Conservation (phyloP, 1,284 basidiomycete species). For the Apiotrichum sp. region DNA sequence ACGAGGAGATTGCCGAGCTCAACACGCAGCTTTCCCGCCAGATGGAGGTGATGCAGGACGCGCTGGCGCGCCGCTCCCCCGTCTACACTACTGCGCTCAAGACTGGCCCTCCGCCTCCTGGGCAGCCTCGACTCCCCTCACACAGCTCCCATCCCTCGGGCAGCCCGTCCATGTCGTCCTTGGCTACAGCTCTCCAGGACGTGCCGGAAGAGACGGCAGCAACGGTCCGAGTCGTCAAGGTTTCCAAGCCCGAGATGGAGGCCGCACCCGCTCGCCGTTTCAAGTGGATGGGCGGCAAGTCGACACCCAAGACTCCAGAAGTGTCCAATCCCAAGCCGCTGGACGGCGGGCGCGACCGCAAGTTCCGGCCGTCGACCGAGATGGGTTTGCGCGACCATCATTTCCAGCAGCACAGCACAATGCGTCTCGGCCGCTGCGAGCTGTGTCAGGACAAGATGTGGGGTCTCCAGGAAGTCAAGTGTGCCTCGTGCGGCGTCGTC, state of each 20-base stretch:
- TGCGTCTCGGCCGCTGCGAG: constrained; percentile 86
- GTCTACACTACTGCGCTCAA: constrained; percentile 18
- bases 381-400: constrained; percentile 58
- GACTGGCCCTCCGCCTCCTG: constrained; percentile 1
- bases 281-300: constrained; percentile 52
- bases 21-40: constrained; percentile 71
- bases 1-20: constrained; percentile 84
- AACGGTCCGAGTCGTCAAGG: constrained; percentile 44
- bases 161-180: constrained; percentile 47
- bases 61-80: constrained; percentile 27
- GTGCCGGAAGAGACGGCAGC: constrained; percentile 45
- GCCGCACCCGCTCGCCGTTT: constrained; percentile 49
- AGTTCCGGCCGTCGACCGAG: constrained; percentile 41
- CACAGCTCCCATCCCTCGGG: constrained; percentile 30
- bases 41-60: constrained; percentile 55
- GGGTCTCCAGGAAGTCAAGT: constrained; percentile 84
- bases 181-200: constrained; percentile 42
- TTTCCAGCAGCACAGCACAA: constrained; percentile 82
- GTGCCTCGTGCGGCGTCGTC: constrained; percentile 55
- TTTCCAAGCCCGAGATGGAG: constrained; percentile 47
- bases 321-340: background rate
- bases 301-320: constrained; percentile 26
- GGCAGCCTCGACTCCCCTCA: background rate
- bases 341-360: constrained; percentile 8
- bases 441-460: constrained; percentile 98